Percentiles rank a stretch among this genome's conserved stretches.
phyloP scores from a whole-genome alignment of 768 basidiomycete species.

The Xerocomellus intermedius region DNA sequence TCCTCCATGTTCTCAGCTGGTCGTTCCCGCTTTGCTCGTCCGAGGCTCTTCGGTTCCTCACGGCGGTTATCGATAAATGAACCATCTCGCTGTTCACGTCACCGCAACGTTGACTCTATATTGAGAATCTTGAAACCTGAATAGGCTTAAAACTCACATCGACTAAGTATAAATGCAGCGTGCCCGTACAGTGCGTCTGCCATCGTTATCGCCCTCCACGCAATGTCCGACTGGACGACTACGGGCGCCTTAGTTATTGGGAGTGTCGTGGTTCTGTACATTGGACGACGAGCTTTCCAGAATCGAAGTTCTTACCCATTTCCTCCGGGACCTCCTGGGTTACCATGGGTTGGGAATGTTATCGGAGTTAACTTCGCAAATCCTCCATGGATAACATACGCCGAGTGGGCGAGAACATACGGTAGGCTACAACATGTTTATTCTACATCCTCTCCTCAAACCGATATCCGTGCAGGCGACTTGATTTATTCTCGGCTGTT shows the following conservation, averaged over 20 bases:
- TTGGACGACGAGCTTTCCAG: not conserved
- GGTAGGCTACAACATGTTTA: not conserved
- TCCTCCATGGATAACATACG: constrained; percentile 12
- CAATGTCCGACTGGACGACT: constrained; percentile 4
- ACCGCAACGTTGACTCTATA: too few species aligned
- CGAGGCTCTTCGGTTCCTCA: too few species aligned
- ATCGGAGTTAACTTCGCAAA: not conserved
- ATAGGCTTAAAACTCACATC: not conserved
- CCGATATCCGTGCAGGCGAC: not conserved
- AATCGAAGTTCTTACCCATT: not conserved
- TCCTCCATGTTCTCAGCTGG: too few species aligned
- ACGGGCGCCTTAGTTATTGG: not conserved
- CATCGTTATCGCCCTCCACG: not conserved
- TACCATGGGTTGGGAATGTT: constrained; percentile 7
- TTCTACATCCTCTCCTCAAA: not conserved
- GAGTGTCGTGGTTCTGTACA: not conserved
- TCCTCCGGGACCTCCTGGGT: constrained; percentile 9
- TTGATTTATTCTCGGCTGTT: not conserved
- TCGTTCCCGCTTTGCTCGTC: too few species aligned
- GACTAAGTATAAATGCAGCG: not conserved
- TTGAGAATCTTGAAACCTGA: too few species aligned
- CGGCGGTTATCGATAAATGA: too few species aligned
- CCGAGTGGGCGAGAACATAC: constrained; percentile 8
- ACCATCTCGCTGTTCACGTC: too few species aligned
- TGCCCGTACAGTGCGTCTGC: not conserved